Conservation (phyloP, 139 green algal species). For the Chlamydomonas sp. region DNA sequence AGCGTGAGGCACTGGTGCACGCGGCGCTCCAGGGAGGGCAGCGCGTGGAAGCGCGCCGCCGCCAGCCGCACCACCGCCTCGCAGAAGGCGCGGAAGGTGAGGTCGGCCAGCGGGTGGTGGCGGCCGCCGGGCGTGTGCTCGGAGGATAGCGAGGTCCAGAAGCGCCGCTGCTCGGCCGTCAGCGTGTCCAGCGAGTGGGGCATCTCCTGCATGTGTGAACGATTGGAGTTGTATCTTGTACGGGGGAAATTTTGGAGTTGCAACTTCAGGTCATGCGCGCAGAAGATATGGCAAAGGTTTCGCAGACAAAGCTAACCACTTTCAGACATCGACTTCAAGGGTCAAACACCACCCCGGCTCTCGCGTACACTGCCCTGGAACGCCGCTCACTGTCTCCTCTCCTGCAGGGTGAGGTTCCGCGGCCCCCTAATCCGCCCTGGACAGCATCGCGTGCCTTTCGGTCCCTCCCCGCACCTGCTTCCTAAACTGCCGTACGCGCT, state of each 20-base stretch:
- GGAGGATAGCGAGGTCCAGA: constrained; percentile 20
- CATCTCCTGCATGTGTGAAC: not conserved
- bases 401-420: no score
- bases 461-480: constrained; percentile 13
- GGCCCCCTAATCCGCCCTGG: no score
- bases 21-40: constrained; percentile 59
- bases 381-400: no score
- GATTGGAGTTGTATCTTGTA: no score
- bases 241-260: no score
- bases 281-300: no score
- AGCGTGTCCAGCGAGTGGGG: constrained; percentile 1
- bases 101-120: constrained; percentile 42
- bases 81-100: constrained; percentile 68
- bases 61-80: constrained; percentile 65
- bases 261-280: no score
- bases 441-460: no score
- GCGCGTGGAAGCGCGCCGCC: constrained; percentile 41
- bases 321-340: no score
- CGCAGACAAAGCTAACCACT: no score
- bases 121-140: constrained; percentile 23
- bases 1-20: constrained; percentile 61
- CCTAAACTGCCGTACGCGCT: constrained; percentile 24
- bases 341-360: no score
- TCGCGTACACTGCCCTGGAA: no score
- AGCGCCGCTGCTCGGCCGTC: constrained; percentile 25